Percentiles rank a stretch among this genome's conserved stretches.
Evolutionary conservation across 306 rosid species (phyloP).

Genomic region (Clitoria ternatea): DNA sequence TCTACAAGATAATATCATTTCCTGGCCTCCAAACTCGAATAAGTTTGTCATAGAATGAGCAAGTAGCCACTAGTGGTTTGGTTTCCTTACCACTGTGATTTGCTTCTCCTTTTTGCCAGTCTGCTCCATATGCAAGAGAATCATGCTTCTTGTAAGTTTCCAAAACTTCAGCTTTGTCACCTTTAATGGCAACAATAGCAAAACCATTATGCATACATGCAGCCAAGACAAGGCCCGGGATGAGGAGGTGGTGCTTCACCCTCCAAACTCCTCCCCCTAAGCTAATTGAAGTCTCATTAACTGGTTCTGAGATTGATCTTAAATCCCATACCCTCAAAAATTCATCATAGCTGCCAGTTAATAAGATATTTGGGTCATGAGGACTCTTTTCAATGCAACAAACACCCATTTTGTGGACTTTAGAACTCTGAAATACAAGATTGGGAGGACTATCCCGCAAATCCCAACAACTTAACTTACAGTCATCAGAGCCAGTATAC

Average conservation of each 20-base stretch:
- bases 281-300: conserved; percentile 53
- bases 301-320: conserved; percentile 70
- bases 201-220: conserved; percentile 99
- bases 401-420: conserved; percentile 83
- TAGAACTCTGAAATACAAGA: conserved; percentile 60
- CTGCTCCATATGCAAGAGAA: conserved; percentile 92
- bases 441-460: conserved; percentile 63
- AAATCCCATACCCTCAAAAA: conserved; percentile 76
- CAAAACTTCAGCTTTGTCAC: conserved; percentile 46
- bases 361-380: conserved; percentile 45
- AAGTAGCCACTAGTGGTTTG: conserved; percentile 65
- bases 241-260: conserved; percentile 71
- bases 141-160: conserved; percentile 70
- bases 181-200: conserved; percentile 53
- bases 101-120: conserved; percentile 65
- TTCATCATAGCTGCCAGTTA: conserved; percentile 89
- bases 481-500: conserved; percentile 83
- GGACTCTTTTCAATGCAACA: conserved; percentile 74
- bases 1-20: conserved; percentile 31
- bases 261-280: conserved; percentile 97
- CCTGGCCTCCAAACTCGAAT: conserved; percentile 66
- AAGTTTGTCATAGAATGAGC: conserved; percentile 85
- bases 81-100: conserved; percentile 25
- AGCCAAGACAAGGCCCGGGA: conserved; percentile 58
- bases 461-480: conserved; percentile 89